Evolutionary conservation across 331 rosid genomes (phyloP).

Genomic region (Dryas integrifolia): DNA sequence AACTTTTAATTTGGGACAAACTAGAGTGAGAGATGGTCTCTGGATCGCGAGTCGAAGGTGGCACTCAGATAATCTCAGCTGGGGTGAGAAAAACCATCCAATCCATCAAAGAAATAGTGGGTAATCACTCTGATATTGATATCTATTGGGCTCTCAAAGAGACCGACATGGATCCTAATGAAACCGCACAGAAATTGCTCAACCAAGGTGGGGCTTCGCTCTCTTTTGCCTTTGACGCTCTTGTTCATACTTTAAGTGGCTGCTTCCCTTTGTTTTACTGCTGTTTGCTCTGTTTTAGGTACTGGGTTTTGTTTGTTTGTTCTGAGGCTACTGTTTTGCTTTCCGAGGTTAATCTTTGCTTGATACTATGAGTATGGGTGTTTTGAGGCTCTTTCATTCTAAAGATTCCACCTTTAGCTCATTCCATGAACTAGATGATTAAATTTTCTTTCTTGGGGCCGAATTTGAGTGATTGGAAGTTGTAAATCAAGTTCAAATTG

Average conservation of each 20-base stretch:
- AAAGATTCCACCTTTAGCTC: background rate
- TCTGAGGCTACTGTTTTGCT: background rate
- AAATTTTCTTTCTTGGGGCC: background rate
- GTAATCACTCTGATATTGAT: constrained; percentile 82
- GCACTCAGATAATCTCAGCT: constrained; percentile 58
- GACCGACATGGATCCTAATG: constrained; percentile 93
- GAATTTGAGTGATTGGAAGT: background rate
- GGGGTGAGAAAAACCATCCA: constrained; percentile 75
- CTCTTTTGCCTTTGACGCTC: background rate
- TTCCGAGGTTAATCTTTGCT: background rate
- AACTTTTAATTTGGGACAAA: background rate
- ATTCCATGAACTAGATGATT: background rate
- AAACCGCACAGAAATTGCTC: constrained; percentile 86
- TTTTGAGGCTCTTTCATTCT: background rate
- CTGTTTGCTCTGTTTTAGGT: background rate
- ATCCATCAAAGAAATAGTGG: constrained; percentile 80
- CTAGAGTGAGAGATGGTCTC: constrained; percentile 54
- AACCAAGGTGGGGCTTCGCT: constrained; percentile 60
- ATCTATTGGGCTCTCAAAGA: constrained; percentile 79
- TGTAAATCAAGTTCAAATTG: background rate
- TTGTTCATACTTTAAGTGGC: constrained; percentile 5
- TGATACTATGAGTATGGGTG: background rate
- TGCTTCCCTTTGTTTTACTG: background rate
- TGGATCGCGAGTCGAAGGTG: constrained; percentile 59
- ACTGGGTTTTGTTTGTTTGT: background rate